Evolutionary conservation across 1,284 basidiomycete species (phyloP), one percentile per base, ranked within the genome.

Genomic region (Melanopsichium pennsylvanicum): DNA sequence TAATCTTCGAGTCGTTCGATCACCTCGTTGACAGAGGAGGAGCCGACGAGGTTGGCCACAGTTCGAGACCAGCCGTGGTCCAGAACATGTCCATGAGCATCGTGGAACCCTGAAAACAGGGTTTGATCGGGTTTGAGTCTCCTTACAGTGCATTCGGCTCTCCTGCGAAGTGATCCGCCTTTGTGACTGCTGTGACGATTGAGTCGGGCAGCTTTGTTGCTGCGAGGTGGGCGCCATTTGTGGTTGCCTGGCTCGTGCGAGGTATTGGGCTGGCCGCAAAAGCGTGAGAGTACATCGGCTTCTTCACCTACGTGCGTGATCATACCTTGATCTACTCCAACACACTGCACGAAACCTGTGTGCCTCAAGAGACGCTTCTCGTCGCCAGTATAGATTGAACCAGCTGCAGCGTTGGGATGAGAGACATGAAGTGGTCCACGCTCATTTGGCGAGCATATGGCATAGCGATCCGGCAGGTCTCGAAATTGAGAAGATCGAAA

Each of bases 21-120:
- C 13, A 74, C 48, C 11, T 67, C 72, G 18, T 52, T 29, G 10
- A 69, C 55, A 5, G 71, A 74, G 3, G 29, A 44, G 13, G 66
- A 66, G 15, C 75, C 76, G 9, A 63, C 56, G 10, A 78, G 69
- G 29, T 78, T 55, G 15, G 58, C 76, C 3, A 64, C 71, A 8
- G 57, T 48, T n/a, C 59, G 43, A 16, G 68, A 68, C 59, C 66
- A 69, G 41, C 76, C 76, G 15, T 71, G 66, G 31, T 75, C 71
- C 36, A 78, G 71, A n/a, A 76, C 58, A 42, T 78, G 76, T 21
- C 71, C 76, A 34, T 78, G 76, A 15, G 74, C 73, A 35, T 78
- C 76, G 35, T 73, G 72, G 21, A 78, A 70, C 27, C 72, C 73
- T 26, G 72, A 70, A 26, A 63, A 70, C 15, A 74, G 44, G 0